phyloP scores from a whole-genome alignment of 176 grass and related monocot species.

The Carex pumila region DNA sequence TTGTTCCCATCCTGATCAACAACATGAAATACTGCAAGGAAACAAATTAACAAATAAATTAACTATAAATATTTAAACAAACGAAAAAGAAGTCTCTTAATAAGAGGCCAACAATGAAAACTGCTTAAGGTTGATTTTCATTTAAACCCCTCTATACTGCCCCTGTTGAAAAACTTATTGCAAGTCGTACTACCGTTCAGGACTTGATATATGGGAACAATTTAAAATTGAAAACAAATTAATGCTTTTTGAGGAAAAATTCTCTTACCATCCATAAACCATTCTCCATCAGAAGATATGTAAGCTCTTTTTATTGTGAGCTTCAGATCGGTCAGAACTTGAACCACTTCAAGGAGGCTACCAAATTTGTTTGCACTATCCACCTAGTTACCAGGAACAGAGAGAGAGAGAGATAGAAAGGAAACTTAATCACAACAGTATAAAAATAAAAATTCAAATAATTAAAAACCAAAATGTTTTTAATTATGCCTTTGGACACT shows the following conservation, averaged over 20 bases:
- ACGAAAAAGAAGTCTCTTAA: neutral
- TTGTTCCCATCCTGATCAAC: constrained; percentile 52
- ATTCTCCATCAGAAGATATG: constrained; percentile 95
- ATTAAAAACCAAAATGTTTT: neutral
- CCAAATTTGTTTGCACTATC: constrained; percentile 95
- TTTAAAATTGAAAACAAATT: neutral
- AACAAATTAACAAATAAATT: constrained; percentile 18
- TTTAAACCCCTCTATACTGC: no score
- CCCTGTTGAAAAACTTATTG: neutral
- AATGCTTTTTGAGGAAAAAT: neutral
- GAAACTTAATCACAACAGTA: neutral
- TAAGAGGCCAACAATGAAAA: neutral
- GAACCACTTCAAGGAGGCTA: constrained; percentile 88
- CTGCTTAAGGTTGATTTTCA: no score
- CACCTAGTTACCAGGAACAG: constrained; percentile 45
- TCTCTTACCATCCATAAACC: constrained; percentile 94
- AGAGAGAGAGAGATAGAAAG: neutral
- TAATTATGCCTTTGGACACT: no score
- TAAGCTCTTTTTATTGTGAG: constrained; percentile 87
- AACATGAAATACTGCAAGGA: constrained; percentile 63
- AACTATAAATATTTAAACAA: neutral
- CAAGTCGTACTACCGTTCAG: neutral
- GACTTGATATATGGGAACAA: neutral
- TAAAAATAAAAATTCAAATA: neutral
- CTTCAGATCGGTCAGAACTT: constrained; percentile 89